Evolutionary conservation across 352 stramenopile species (phyloP), one percentile per base, ranked within the genome.

Genomic region (Plasmopara muralis): DNA sequence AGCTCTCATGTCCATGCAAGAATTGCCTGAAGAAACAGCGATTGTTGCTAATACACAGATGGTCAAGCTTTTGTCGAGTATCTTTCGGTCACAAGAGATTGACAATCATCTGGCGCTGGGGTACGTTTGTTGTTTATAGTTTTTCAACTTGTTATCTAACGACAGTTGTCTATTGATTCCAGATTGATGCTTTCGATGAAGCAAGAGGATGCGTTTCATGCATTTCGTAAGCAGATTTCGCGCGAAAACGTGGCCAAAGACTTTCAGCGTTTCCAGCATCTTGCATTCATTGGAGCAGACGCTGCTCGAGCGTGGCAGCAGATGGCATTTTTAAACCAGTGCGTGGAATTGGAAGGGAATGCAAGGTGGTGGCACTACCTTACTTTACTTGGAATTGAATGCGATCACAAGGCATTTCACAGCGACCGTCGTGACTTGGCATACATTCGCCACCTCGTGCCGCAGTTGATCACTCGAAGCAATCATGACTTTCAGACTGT

Each of bases 281-380:
- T 93, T 12, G 79, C 82, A 5, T 74, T 79, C 12, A 73, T 90
- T 53, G 79, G 82, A 9, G 68, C 82, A 1, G 77, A 93, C 58
- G 74, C 76, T 33, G 82, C 82, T 51, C 73, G 79, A 38, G 79
- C 76, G 6, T 93, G 82, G 82, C 70, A 89, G 30, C 74, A 90
- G 31, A 85, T 90, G 25, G 79, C 72, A 0, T 93, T 93, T 49
- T 62, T 90, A 20, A 72, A 90, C 52, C 78, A 89, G 48, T 93
- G 82, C 43, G 66, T 84, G 9, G 82, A 93, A 43, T 55, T 93
- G 9, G 79, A 93, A 61, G 77, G 67, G 5, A 93, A 93, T n/a
- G 74, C 77, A 15, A 61, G 77, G 38, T 93, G 82, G 82, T 89
- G 77, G 77, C 77, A 93, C 46, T 89, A 88, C 40, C 59, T 93